Percentiles rank a stretch among this genome's conserved stretches.
Evolutionary conservation across 805 yeast genomes (phyloP).

Genomic region (Pichia membranifaciens): DNA sequence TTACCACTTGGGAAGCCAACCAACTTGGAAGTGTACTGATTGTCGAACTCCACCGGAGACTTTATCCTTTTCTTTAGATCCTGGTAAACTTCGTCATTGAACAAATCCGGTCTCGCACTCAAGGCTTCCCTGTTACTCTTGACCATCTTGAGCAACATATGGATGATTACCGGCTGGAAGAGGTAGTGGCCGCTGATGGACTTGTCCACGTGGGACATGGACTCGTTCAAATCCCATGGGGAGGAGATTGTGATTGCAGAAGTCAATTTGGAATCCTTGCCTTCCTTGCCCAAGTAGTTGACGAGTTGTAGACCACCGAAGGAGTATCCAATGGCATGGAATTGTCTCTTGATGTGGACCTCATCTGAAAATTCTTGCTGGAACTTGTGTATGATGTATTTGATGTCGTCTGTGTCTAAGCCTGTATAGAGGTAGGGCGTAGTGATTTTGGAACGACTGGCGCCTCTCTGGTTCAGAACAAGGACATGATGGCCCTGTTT

Average conservation of each 20-base stretch:
- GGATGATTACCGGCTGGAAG: conserved; percentile 38
- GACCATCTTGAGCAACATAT: conserved; percentile 37
- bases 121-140: conserved; percentile 39
- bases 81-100: conserved; percentile 23
- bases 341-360: conserved; percentile 35
- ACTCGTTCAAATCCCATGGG: conserved; percentile 68
- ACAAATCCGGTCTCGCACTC: conserved; percentile 26
- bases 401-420: conserved; percentile 61
- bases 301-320: conserved; percentile 64
- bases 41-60: conserved; percentile 53
- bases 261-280: conserved; percentile 43
- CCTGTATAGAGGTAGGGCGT: conserved; percentile 65
- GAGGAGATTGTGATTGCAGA: conserved; percentile 58
- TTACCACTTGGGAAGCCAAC: conserved; percentile 58
- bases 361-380: conserved; percentile 42
- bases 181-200: conserved; percentile 36
- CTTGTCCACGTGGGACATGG: conserved; percentile 38
- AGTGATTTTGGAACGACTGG: conserved; percentile 67
- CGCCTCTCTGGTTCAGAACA: conserved; percentile 65
- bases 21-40: conserved; percentile 50
- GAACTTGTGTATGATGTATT: conserved; percentile 50
- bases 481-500: conserved; percentile 46
- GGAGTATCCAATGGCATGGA: conserved; percentile 65
- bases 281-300: conserved; percentile 68
- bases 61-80: conserved; percentile 33